Base-by-base conservation (phyloP, 768 basidiomycete genomes). In the Collybiopsis confluens region DNA sequence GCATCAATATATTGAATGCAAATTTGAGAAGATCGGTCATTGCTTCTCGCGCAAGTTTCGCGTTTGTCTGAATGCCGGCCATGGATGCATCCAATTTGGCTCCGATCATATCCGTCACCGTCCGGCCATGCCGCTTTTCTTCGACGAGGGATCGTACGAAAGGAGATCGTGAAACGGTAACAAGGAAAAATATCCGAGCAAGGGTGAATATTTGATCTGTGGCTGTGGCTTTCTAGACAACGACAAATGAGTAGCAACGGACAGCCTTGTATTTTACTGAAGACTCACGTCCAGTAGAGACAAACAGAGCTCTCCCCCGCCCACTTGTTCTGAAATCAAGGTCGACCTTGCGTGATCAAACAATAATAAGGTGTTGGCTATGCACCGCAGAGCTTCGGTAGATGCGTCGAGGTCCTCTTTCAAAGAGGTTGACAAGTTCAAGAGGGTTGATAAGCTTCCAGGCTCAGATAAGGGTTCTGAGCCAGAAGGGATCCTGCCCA, bases 11-110 rank as follows among this genome's bases (percentile, higher is more conserved):
- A 65, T 96, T 94, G 68, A 91, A 94, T 2, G 80, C 73, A 44
- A 93, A 76, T 64, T 98, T 98, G 53, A 98, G 77, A 23, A 93
- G 64, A 66, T 98, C 94, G 3, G 80, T 77, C 72, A 88, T 78
- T 2, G 93, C 91, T 52, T 91, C 89, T 59, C 77, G 78, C 27
- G 82, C 73, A 71, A 81, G 74, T 57, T 78, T 73, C 18, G 76
- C 63, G 54, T 82, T 77, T 37, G 72, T 68, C 38, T 82, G 73
- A 55, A 87, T 72, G 45, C 68, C 70, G 38, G 64, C 67, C 2
- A 73, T 68, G 27, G 89, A 71, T 28, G 75, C 65, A 55, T 89
- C 89, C 16, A 90, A 71, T 58, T 88, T 88, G 13, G 68, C 52
- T 13, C 67, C 71, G 21, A 91, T 75, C 47, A 87, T 76, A 20